Evolutionary conservation across 805 yeast genomes (phyloP), one percentile per base, ranked within the genome.

Genomic region (Saccharomyces cerevisiae): DNA sequence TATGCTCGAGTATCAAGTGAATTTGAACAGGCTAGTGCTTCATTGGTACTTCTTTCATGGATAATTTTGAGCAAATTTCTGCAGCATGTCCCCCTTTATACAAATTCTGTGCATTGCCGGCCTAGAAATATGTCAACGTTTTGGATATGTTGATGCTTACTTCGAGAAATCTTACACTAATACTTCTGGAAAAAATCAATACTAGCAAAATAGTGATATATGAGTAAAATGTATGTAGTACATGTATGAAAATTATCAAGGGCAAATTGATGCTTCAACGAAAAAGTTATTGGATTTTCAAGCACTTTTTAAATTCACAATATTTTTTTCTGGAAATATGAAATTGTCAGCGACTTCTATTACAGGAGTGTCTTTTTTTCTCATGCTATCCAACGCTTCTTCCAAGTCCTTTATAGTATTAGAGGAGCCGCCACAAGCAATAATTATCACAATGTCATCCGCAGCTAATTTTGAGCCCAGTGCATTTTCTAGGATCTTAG

Each of bases 371-470:
- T 10, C 24, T 17, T 17, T 10, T 36, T 36, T 17, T 17, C 17
- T 36, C 22, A 36, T 6, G 22, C 9, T 2, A 8, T n/a, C 43
- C 43, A 59, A 46, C 9, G 57, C 53, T 17, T 53, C 49, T 52
- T 61, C 58, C 50, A 71, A 51, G 47, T 70, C 73, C 30, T 66
- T 64, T 31, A 65, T 24, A 1, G 71, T 64, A n/a, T 69, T 70
- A 1, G 76, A 64, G 32, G 76, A 71, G 4, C 80, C 81, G 6
- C 87, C 88, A 61, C 88, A 83, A 1, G 80, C 87, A 41, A 83
- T 76, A 2, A 81, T 70, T 4, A 83, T 76, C 1, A 83, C 69
- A 9, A 79, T 70, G 43, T 76, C 79, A 48, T 79, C 79, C 10
- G 64, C 51, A 3, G 61, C 43, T 41, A 63, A 48, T 36, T 57